Conservation (phyloP, 805 yeast species). For the Lachancea dasiensis region DNA sequence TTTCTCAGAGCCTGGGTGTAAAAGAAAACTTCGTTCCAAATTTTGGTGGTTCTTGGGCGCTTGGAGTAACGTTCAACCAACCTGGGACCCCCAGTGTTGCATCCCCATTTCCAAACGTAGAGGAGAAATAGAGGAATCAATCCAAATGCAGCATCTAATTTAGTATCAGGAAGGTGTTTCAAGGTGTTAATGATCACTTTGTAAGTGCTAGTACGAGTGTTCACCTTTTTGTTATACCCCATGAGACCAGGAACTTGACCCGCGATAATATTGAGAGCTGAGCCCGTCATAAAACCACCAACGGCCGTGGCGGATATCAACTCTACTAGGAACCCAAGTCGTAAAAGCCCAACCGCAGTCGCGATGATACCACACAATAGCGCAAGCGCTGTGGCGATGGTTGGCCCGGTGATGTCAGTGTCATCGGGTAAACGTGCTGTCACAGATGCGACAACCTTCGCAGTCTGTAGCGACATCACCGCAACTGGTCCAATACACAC, state of each 20-base stretch:
- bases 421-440: conserved; percentile 41
- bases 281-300: conserved; percentile 91
- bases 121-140: conserved; percentile 66
- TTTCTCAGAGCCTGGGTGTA: conserved; percentile 72
- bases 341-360: conserved; percentile 70
- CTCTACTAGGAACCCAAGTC: conserved; percentile 85
- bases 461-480: conserved; percentile 84
- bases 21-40: conserved; percentile 45
- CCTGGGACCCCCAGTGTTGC: conserved; percentile 50
- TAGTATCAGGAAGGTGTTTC: conserved; percentile 63
- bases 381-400: conserved; percentile 74
- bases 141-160: conserved; percentile 85
- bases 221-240: conserved; percentile 64
- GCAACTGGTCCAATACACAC: conserved; percentile 97
- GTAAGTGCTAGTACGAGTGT: conserved; percentile 70
- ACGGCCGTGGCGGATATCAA: conserved; percentile 89
- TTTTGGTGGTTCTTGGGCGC: conserved; percentile 14
- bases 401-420: conserved; percentile 46
- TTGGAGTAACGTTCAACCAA: conserved; percentile 47
- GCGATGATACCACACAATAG: conserved; percentile 83
- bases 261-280: conserved; percentile 72
- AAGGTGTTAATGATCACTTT: conserved; percentile 63
- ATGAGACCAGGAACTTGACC: conserved; percentile 86
- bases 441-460: conserved; percentile 67
- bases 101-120: conserved; percentile 61